Conservation (phyloP, 495 filamentous ascomycete species). For the Xanthoparmelia taractica region DNA sequence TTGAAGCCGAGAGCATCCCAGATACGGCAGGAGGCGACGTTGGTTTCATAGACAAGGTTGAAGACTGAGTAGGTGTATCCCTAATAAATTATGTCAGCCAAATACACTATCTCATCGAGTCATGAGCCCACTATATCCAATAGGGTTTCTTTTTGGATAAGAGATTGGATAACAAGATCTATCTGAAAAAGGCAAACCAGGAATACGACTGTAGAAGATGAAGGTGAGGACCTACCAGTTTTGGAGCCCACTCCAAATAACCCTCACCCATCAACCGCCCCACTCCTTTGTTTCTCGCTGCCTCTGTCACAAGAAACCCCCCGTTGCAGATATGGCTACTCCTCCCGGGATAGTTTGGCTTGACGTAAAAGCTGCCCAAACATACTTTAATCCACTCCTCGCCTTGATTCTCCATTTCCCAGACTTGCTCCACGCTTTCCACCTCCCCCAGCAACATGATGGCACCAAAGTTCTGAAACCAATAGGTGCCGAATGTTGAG, state of each 20-base stretch:
- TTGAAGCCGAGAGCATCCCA: conserved; percentile 99
- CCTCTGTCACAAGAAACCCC: conserved; percentile 88
- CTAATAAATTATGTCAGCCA: conserved; percentile 26
- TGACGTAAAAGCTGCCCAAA: conserved; percentile 92
- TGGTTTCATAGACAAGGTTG: conserved; percentile 97
- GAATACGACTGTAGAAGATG: not conserved
- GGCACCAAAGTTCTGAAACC: conserved; percentile 92
- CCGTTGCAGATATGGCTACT: conserved; percentile 96
- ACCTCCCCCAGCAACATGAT: conserved; percentile 87
- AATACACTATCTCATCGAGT: not conserved
- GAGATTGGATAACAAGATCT: too few relatives aligned
- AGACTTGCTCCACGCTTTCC: conserved; percentile 53
- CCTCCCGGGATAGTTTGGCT: conserved; percentile 93
- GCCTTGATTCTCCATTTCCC: conserved; percentile 44
- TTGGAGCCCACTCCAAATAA: conserved; percentile 91
- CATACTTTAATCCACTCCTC: conserved; percentile 80
- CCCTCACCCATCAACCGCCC: conserved; percentile 89
- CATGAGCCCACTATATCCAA: not conserved
- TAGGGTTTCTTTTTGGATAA: too few relatives aligned
- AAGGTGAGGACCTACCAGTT: conserved; percentile 49
- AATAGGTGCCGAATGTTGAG: conserved; percentile 75
- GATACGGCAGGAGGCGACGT: conserved; percentile 86
- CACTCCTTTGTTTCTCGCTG: conserved; percentile 80
- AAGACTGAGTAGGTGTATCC: conserved; percentile 96
- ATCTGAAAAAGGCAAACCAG: too few relatives aligned